phyloP scores from a whole-genome alignment of 305 asterid genomes.

The Solanum hybrid region DNA sequence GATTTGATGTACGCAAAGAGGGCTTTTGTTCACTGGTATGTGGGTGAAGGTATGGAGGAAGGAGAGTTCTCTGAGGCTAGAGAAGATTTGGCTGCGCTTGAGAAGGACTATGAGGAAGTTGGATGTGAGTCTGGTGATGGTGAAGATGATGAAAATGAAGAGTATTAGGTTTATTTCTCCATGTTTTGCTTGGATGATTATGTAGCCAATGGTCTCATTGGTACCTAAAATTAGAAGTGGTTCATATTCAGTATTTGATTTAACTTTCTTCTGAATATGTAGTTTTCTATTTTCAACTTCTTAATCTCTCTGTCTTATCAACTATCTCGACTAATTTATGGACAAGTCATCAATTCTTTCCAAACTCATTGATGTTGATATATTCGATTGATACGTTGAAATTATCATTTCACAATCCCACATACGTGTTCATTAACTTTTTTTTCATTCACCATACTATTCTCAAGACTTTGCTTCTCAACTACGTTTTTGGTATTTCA shows the following conservation, averaged over 20 bases:
- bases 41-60: constrained; percentile 96
- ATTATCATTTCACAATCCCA: background rate
- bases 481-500: background rate
- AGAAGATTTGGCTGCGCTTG: constrained; percentile 87
- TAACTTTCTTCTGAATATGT: background rate
- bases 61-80: constrained; percentile 90
- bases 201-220: constrained; percentile 30
- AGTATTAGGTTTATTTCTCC: constrained; percentile 18
- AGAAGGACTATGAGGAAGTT: constrained; percentile 87
- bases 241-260: background rate
- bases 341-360: background rate
- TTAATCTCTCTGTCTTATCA: background rate
- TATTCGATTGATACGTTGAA: background rate
- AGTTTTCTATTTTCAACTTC: background rate
- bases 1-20: constrained; percentile 86
- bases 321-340: background rate
- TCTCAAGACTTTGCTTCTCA: background rate
- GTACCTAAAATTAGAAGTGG: background rate
- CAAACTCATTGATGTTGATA: background rate
- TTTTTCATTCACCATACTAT: background rate
- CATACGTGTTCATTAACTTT: background rate
- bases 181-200: background rate
- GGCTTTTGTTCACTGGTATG: constrained; percentile 90
- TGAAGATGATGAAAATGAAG: constrained; percentile 70
- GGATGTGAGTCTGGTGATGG: constrained; percentile 88